Base-by-base conservation (phyloP, 345 rosid species). In the Ceriops tagal region DNA sequence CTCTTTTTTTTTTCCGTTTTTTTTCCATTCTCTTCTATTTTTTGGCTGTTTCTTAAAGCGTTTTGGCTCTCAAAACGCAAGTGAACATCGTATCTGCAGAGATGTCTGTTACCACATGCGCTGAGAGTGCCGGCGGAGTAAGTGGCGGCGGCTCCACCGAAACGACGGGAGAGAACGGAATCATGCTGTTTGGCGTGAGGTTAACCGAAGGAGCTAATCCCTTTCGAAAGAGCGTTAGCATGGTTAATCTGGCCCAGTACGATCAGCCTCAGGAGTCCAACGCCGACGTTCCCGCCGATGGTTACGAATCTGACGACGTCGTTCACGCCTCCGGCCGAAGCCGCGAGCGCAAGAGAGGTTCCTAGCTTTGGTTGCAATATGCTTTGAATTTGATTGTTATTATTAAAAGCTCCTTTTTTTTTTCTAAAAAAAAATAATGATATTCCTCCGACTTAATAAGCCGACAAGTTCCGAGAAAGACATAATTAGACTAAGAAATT, bases 291-390 rank as follows among this genome's bases (percentile, higher is more conserved):
- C 49, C 49, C 0, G 80, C 62, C 30, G 82, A 81, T 22, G 92
- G 90, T 6, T 89, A 89, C 51, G 92, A 80, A 66, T 89, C 96
- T 1, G 96, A 87, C 68, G 92, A 87, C 64, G 89, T 89, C 67
- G 81, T 87, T 56, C 96, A 89, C 72, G 84, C 92, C 53, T 81
- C 88, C 47, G 96, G 65, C 8, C 67, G 86, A 43, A 80, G 75
- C 72, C 88, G 92, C 68, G 92, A 87, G 60, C 90, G 92, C 55
- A 89, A 87, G 67, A 82, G 96, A 83, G 96, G 96, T 89, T 31
- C 39, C 32, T 43, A 43, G 15, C 47, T 10, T 39, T 39, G 11
- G 4, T 39, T 39, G 15, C 47, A 39, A 39, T 16, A 11, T 39
- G 47, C 47, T 11, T 39, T 10, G 47, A 11, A 11, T 11, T 39